These are phyloP conservation scores for Dentipellis sp. DNA, from an alignment of 768 basidiomycete genomes.

Conservation along the genomic window DNA sequence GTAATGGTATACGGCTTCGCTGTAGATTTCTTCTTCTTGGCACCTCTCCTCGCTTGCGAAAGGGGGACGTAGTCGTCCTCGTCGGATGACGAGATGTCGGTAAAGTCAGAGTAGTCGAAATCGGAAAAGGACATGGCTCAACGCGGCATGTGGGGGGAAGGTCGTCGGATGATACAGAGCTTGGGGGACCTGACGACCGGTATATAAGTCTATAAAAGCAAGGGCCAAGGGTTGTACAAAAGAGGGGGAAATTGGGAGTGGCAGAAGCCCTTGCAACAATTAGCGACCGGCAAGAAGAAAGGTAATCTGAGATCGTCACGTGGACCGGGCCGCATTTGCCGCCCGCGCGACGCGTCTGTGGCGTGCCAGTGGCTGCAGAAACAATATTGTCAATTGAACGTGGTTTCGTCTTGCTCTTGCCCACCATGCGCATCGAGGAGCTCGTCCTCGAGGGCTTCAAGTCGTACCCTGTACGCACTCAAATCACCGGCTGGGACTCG, in stretches of 20 bases:
- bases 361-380: background rate
- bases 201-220: too few species aligned
- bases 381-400: background rate
- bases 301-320: background rate
- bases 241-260: background rate
- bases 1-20: constrained; percentile 8
- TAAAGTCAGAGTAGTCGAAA: constrained; percentile 20
- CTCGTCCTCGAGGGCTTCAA: constrained; percentile 69
- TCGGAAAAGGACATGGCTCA: constrained; percentile 16
- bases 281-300: background rate
- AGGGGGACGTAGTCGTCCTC: constrained; percentile 14
- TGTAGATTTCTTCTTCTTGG: constrained; percentile 6
- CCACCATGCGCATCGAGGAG: constrained; percentile 14
- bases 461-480: constrained; percentile 92
- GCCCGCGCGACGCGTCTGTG: background rate
- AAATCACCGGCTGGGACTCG: constrained; percentile 93
- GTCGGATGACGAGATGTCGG: constrained; percentile 16
- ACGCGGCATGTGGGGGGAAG: background rate
- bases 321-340: background rate
- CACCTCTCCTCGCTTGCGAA: background rate
- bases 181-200: too few species aligned
- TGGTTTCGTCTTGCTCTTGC: background rate
- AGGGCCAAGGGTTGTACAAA: background rate
- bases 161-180: background rate
- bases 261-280: background rate